These are phyloP conservation scores for Globisporangium ultimum DNA, from an alignment of 352 stramenopile species.

Conservation along the genomic window DNA sequence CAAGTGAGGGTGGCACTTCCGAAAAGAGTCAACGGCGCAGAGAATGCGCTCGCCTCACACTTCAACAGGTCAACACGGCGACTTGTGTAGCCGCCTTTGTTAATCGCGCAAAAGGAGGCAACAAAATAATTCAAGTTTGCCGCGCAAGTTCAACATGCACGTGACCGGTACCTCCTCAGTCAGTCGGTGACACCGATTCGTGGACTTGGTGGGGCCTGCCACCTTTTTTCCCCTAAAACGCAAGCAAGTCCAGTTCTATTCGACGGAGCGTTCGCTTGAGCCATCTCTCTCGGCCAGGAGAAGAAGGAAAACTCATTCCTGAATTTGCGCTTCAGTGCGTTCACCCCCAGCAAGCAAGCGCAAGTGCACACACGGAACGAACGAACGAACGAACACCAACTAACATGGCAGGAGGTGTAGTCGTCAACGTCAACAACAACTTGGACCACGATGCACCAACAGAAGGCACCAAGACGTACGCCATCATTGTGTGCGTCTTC, in stretches of 20 bases:
- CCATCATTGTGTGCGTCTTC: too few relatives aligned
- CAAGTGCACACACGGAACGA: too few relatives aligned
- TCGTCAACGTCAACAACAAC: conserved; percentile 23
- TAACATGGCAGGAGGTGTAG: conserved; percentile 19
- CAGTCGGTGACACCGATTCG: too few relatives aligned
- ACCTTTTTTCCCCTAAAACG: not conserved
- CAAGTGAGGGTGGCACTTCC: too few relatives aligned
- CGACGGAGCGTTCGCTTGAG: not conserved
- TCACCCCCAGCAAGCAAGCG: not conserved
- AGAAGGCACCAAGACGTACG: too few relatives aligned
- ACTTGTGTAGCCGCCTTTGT: not conserved
- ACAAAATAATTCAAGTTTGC: not conserved
- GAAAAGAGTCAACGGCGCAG: too few relatives aligned
- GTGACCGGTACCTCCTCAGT: not conserved
- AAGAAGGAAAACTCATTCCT: not conserved
- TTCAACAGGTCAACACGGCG: not conserved
- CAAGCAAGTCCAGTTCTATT: too few relatives aligned
- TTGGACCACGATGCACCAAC: too few relatives aligned
- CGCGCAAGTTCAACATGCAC: not conserved
- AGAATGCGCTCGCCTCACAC: not conserved
- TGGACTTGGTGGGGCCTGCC: not conserved
- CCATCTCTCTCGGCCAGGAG: not conserved
- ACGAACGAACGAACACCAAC: not conserved
- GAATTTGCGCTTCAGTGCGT: not conserved
- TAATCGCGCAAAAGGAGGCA: not conserved